phyloP scores from a whole-genome alignment of 345 rosid species.

The Eucalyptus curtisii region DNA sequence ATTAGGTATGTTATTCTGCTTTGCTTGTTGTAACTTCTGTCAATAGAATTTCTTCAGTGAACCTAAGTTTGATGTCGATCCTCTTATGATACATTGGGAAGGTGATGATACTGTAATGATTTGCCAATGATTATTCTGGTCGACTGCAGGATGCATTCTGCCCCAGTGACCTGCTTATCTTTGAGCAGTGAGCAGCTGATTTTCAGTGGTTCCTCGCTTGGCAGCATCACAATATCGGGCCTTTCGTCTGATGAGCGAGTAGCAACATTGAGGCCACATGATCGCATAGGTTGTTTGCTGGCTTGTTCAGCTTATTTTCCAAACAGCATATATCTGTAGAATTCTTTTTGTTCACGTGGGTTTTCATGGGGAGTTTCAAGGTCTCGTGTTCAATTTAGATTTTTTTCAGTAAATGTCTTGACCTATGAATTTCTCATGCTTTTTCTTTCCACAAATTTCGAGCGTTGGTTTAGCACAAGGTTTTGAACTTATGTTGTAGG shows the following conservation, averaged over 20 bases:
- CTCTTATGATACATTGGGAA: background rate
- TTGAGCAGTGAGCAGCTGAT: slow-evolving; percentile 57
- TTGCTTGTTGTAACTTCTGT: background rate
- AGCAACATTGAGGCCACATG: slow-evolving; percentile 50
- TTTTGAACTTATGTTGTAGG: background rate
- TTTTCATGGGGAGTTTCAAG: background rate
- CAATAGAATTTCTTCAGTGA: background rate
- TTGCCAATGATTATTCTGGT: background rate
- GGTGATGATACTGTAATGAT: background rate
- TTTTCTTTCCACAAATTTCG: background rate
- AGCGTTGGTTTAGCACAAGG: background rate
- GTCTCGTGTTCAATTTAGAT: background rate
- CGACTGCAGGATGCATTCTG: slow-evolving; percentile 55
- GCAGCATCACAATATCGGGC: slow-evolving; percentile 58
- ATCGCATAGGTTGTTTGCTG: slow-evolving; percentile 41
- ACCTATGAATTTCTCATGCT: background rate
- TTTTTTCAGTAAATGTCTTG: background rate
- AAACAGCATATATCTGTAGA: background rate
- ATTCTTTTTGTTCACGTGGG: background rate
- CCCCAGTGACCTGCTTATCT: slow-evolving; percentile 63
- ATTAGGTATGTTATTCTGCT: slow-evolving; percentile 28
- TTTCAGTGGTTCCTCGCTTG: slow-evolving; percentile 63
- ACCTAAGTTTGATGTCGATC: background rate
- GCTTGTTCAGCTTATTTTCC: background rate
- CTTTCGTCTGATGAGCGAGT: slow-evolving; percentile 48